Evolutionary conservation across 768 basidiomycete species (phyloP), one percentile per base, ranked within the genome.

Genomic region (Hericium rajendrae): DNA sequence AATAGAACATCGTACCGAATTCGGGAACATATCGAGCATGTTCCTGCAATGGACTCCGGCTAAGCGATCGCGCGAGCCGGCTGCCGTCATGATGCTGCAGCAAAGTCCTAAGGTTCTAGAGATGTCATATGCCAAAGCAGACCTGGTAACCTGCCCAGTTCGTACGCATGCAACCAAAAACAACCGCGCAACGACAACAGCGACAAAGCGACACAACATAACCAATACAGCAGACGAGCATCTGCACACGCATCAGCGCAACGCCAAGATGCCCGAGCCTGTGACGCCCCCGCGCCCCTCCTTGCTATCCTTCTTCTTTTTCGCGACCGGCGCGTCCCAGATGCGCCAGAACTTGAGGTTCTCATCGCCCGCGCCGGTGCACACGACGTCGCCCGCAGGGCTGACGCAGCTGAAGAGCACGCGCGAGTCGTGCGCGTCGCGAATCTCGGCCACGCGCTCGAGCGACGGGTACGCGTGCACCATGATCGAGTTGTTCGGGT

Each of bases 301-400:
- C 66, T 62, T 69, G 32, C 67, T 70, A 43, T 74, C 73, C 46
- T 76, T 76, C 58, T 76, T 78, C 73, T 81, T 82, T 73, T 79
- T 84, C 65, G 67, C 74, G 61, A 71, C 73, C 9, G 73, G 76
- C 43, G 77, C 70, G 51, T 90, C 88, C 89, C 89, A 91, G 40
- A 91, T 78, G 58, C 84, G 82, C 94, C 94, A 95, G 72, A 95
- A 95, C 76, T 97, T 98, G 65, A 98, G 75, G 66, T 94, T 94
- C 76, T 98, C 95, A 66, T 98, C 97, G 0, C 88, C 88, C 1
- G 91, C 92, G 8, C 90, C 92, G 0, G 95, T 98, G 61, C 85
- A 88, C 10, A 99, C 85, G 4, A 93, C 84, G 62, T 94, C 92
- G 0, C 97, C 97, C 6, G 84, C 87, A 2, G 97, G 97, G 56